phyloP scores from a whole-genome alignment of 106 monocot genomes.

The Dioscorea dumetorum region DNA sequence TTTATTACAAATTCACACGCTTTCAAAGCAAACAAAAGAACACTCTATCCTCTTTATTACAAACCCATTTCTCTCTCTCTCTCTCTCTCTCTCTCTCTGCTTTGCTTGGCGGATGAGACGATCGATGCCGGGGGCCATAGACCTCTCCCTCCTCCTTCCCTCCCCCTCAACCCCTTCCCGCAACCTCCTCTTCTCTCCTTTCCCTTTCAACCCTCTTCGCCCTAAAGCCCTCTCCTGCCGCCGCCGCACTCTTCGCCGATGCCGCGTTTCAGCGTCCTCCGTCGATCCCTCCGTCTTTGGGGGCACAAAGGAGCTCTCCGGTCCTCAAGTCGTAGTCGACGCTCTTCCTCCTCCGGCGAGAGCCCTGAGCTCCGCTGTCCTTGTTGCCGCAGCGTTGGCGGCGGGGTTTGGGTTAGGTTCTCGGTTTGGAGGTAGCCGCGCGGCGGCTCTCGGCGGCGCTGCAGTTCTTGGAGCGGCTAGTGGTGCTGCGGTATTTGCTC shows the following conservation, averaged over 20 bases:
- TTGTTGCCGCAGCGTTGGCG: constrained; percentile 57
- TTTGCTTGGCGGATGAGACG: background rate
- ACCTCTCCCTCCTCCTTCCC: constrained; percentile 22
- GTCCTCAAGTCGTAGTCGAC: constrained; percentile 41
- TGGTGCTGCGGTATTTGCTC: constrained; percentile 41
- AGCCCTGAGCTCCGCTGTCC: constrained; percentile 32
- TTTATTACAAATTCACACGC: no score
- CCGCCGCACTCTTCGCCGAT: constrained; percentile 2
- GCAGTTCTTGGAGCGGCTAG: constrained; percentile 54
- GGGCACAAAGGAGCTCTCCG: constrained; percentile 45
- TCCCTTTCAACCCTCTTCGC: constrained; percentile 4
- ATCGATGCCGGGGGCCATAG: background rate
- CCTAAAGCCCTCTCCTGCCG: constrained; percentile 1
- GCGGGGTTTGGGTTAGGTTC: constrained; percentile 69
- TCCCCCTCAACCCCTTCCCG: constrained; percentile 8
- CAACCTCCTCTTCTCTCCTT: constrained; percentile 12
- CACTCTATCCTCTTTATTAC: background rate
- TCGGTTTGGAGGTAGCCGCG: constrained; percentile 30
- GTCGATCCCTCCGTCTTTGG: constrained; percentile 30
- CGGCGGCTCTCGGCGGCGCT: constrained; percentile 47
- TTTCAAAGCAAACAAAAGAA: background rate
- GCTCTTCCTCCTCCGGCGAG: constrained; percentile 59
- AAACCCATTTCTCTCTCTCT: no score
- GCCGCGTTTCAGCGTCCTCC: background rate
- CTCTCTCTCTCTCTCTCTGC: background rate